These are phyloP conservation scores for Dioscorea dumetorum DNA, from an alignment of 106 monocot species.

Conservation along the genomic window DNA sequence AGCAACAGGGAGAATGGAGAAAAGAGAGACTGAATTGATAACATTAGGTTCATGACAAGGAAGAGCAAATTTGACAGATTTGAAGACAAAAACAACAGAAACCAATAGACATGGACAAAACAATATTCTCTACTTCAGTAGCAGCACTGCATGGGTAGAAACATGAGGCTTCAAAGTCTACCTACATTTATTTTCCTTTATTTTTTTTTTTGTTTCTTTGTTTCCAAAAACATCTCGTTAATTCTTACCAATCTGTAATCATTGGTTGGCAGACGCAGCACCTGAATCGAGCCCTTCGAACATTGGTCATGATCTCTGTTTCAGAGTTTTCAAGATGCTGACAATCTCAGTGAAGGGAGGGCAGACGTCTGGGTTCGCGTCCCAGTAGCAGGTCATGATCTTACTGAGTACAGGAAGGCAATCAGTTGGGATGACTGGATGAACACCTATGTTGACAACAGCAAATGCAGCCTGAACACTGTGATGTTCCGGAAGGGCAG, in stretches of 20 bases:
- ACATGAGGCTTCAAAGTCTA: not conserved
- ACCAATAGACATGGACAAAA: not conserved
- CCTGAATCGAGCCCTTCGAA: slow-evolving; percentile 47
- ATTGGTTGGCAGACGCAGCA: slow-evolving; percentile 61
- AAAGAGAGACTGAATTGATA: not conserved
- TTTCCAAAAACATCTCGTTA: not conserved
- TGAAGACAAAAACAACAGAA: not conserved
- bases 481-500: slow-evolving; percentile 74
- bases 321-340: slow-evolving; percentile 51
- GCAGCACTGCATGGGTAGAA: not conserved
- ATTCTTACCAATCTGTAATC: slow-evolving; percentile 26
- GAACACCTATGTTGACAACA: slow-evolving; percentile 58
- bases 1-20: not conserved
- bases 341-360: slow-evolving; percentile 52
- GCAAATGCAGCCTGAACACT: slow-evolving; percentile 74
- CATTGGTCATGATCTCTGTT: slow-evolving; percentile 41
- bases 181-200: not conserved
- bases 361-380: slow-evolving; percentile 48
- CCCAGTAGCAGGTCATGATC: slow-evolving; percentile 77
- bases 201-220: not conserved
- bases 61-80: not conserved
- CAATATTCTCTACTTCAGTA: not conserved
- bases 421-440: slow-evolving; percentile 45
- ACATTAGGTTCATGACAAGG: not conserved
- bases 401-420: slow-evolving; percentile 51